These are phyloP conservation scores for Globisporangium parvum DNA, from an alignment of 352 stramenopile genomes.

Conservation along the genomic window DNA sequence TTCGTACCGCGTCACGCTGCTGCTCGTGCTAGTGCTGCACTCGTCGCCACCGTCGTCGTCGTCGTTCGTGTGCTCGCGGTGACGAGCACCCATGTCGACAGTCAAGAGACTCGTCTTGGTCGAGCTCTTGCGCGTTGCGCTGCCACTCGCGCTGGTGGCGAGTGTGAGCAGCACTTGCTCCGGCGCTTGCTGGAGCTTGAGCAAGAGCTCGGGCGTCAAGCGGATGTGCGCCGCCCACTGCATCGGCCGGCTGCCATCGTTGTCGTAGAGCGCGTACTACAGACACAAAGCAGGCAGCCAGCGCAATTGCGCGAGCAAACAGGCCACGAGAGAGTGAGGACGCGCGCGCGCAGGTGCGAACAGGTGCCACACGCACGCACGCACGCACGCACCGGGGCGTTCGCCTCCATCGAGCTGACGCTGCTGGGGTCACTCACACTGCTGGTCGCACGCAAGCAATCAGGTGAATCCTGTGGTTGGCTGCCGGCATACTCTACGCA, in stretches of 20 bases:
- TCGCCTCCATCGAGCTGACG: conserved; percentile 9
- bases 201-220: conserved; percentile 68
- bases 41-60: conserved; percentile 12
- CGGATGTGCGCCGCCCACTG: conserved; percentile 67
- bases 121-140: conserved; percentile 14
- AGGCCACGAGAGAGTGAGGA: neutral
- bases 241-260: conserved; percentile 19
- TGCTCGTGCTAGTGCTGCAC: no score
- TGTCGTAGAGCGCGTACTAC: conserved; percentile 71
- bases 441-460: no score
- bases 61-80: neutral
- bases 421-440: no score
- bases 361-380: no score
- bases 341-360: no score
- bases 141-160: conserved; percentile 9
- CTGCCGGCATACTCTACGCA: no score
- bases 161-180: conserved; percentile 24
- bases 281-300: no score
- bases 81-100: conserved; percentile 15
- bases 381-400: conserved; percentile 6
- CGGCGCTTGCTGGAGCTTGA: conserved; percentile 37
- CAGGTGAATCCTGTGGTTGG: no score
- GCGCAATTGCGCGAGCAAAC: neutral
- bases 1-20: conserved; percentile 47
- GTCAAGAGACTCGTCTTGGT: conserved; percentile 52